Evolutionary conservation across 108 stramenopile genomes (phyloP).

Genomic region (Pseudonitzschia delicatissima): DNA sequence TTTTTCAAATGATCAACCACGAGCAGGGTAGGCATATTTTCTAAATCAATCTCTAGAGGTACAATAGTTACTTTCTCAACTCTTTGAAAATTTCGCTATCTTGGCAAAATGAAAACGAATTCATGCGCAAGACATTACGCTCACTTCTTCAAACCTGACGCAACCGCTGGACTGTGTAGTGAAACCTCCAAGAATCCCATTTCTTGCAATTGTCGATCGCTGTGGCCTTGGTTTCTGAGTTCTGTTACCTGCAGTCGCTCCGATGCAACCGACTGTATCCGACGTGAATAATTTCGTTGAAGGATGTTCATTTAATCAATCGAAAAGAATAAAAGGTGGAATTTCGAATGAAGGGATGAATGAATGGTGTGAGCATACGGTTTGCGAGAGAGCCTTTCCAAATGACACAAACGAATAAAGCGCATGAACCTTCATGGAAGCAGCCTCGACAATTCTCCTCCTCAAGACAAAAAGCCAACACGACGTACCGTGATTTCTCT

Average conservation of each 20-base stretch:
- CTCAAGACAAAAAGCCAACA: background rate
- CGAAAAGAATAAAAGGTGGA: background rate
- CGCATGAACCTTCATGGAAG: no score
- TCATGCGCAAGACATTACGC: no score
- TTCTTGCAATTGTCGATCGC: slow-evolving; percentile 83
- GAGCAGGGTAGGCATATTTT: no score
- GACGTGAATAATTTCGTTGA: background rate
- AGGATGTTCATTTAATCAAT: background rate
- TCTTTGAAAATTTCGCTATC: no score
- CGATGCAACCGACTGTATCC: slow-evolving; percentile 71
- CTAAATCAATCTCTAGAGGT: no score
- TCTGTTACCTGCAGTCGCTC: slow-evolving; percentile 79
- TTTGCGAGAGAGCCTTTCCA: no score
- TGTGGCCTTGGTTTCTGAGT: slow-evolving; percentile 75
- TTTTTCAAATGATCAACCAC: no score
- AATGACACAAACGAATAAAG: no score
- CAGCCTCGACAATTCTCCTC: no score
- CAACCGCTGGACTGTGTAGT: slow-evolving; percentile 49
- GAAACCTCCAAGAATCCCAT: slow-evolving; percentile 74
- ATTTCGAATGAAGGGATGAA: slow-evolving; percentile 2
- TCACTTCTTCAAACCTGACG: slow-evolving; percentile 18
- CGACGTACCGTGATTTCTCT: slow-evolving; percentile 77
- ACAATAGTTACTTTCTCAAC: no score
- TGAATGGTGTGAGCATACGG: no score
- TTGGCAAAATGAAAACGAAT: no score